These are phyloP conservation scores for Hondaea fermentalgiana DNA, from an alignment of 108 stramenopile species.

Conservation along the genomic window DNA sequence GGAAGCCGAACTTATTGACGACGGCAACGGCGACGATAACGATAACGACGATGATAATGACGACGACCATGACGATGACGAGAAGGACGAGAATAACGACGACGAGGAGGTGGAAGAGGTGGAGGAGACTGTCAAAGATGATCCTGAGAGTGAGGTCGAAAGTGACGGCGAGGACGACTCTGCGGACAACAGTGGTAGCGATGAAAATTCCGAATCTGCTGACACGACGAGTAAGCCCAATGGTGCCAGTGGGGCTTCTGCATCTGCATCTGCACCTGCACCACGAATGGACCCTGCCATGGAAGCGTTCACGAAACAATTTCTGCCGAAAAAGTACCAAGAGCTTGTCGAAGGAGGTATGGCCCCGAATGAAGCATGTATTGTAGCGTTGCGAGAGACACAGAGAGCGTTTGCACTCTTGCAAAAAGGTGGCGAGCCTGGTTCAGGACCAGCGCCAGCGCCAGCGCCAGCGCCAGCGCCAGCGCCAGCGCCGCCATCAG, in stretches of 20 bases:
- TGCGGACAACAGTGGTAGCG: too few species aligned
- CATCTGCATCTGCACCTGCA: neutral
- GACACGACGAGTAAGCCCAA: too few species aligned
- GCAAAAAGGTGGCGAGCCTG: too few species aligned
- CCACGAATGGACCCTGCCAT: neutral
- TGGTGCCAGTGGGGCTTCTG: neutral
- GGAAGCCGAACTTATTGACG: neutral
- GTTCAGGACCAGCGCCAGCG: too few species aligned
- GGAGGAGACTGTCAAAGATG: neutral
- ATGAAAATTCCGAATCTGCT: too few species aligned
- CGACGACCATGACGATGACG: neutral
- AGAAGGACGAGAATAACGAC: neutral
- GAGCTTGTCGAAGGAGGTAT: neutral
- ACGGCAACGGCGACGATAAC: neutral
- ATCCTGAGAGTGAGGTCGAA: neutral
- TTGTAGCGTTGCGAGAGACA: neutral
- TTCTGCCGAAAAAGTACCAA: neutral
- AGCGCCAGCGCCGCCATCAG: neutral
- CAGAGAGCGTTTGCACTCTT: neutral
- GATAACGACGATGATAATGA: neutral
- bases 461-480: neutral
- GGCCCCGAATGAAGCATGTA: neutral
- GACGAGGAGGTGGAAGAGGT: neutral
- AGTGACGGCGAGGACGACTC: neutral
- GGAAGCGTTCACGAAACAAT: neutral